Conservation (phyloP, 23 red algal species). For the Gracilaria caudata region DNA sequence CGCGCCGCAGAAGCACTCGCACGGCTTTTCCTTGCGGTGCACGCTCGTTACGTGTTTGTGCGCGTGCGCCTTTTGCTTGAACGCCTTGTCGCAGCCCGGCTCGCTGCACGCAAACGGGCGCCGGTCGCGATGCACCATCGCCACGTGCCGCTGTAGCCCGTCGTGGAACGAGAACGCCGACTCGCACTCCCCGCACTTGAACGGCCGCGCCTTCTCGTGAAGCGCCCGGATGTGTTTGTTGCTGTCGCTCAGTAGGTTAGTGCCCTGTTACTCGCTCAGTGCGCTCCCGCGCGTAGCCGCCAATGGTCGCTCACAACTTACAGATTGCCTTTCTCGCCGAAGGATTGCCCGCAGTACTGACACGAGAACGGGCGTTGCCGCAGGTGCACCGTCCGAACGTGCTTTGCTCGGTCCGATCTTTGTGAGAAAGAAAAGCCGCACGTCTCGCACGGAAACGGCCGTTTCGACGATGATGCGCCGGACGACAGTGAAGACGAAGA, state of each 20-base stretch:
- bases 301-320: conserved; percentile 3
- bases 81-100: conserved; percentile 71
- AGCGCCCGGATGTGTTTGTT: conserved; percentile 78
- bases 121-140: conserved; percentile 67
- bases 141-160: conserved; percentile 66
- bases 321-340: conserved; percentile 75
- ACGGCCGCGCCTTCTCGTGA: conserved; percentile 60
- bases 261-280: neutral
- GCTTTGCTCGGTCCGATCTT: conserved; percentile 63
- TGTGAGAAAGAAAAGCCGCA: conserved; percentile 63
- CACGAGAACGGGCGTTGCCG: conserved; percentile 62
- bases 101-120: conserved; percentile 63
- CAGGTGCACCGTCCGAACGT: conserved; percentile 75
- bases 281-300: too few species aligned
- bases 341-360: conserved; percentile 37
- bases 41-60: conserved; percentile 67
- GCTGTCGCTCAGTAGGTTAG: neutral
- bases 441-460: conserved; percentile 55
- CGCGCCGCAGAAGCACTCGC: conserved; percentile 74
- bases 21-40: conserved; percentile 69
- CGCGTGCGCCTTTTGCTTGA: conserved; percentile 79
- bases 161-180: conserved; percentile 72
- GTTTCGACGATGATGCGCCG: neutral
- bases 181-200: conserved; percentile 66
- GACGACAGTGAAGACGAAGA: neutral